Evolutionary conservation across 495 filamentous ascomycete genomes (phyloP).

Genomic region (Penicillium robsamsonii): DNA sequence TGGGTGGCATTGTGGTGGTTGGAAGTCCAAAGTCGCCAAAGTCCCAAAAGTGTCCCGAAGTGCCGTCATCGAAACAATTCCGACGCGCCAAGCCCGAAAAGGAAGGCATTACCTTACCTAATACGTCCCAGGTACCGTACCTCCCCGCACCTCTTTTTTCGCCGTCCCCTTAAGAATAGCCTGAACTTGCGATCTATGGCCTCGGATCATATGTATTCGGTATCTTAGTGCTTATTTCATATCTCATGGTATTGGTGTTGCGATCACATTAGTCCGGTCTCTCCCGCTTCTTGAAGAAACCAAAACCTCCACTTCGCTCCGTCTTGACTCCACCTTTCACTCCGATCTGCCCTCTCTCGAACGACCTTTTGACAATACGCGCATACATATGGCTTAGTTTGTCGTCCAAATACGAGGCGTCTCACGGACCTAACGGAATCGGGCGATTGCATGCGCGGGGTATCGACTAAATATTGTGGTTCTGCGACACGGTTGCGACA

Average conservation of each 20-base stretch:
- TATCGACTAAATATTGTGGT: neutral
- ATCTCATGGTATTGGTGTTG: neutral
- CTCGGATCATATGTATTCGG: neutral
- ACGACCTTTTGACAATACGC: neutral
- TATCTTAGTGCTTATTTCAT: neutral
- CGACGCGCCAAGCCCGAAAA: slow-evolving; percentile 6
- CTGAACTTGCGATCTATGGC: neutral
- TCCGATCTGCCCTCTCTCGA: neutral
- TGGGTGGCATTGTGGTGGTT: slow-evolving; percentile 36
- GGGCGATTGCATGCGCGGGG: slow-evolving; percentile 10
- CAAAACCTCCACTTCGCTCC: slow-evolving; percentile 10
- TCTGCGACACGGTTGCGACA: slow-evolving; percentile 3
- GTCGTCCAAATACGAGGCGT: slow-evolving; percentile 1
- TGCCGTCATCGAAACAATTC: slow-evolving; percentile 14
- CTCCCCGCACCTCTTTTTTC: slow-evolving; percentile 7
- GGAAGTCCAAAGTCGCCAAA: neutral
- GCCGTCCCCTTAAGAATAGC: neutral
- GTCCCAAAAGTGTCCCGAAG: neutral
- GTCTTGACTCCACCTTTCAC: slow-evolving; percentile 9
- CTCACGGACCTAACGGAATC: slow-evolving; percentile 2
- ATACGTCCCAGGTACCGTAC: slow-evolving; percentile 3
- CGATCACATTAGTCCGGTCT: slow-evolving; percentile 6
- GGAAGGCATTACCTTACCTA: slow-evolving; percentile 15
- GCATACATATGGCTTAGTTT: slow-evolving; percentile 8
- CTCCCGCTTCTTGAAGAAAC: slow-evolving; percentile 10